These are phyloP conservation scores for Malus hybrid DNA, from an alignment of 331 rosid genomes.

Conservation along the genomic window DNA sequence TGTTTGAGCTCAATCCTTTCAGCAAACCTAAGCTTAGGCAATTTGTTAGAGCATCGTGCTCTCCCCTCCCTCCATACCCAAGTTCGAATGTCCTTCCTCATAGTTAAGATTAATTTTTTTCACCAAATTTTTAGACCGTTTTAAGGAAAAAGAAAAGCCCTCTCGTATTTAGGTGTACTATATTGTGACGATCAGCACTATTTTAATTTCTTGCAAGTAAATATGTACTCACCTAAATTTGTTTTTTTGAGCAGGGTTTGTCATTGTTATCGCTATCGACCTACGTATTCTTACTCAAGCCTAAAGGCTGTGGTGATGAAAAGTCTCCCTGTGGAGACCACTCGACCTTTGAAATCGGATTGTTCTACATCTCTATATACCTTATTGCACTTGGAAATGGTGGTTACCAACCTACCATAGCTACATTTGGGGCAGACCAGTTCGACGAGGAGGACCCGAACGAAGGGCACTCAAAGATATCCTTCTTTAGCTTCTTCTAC, in stretches of 20 bases:
- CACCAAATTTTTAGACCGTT: too few relatives aligned
- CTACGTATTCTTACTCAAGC: constrained; percentile 45
- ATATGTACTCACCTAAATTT: neutral
- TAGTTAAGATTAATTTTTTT: neutral
- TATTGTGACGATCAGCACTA: neutral
- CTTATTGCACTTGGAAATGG: constrained; percentile 79
- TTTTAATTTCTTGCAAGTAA: neutral
- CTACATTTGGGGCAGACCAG: constrained; percentile 86
- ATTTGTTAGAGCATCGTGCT: neutral
- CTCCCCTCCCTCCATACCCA: neutral
- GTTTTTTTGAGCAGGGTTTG: constrained; percentile 40
- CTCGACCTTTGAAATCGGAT: constrained; percentile 15
- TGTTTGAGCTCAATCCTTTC: neutral
- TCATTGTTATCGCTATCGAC: constrained; percentile 47
- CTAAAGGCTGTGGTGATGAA: constrained; percentile 61
- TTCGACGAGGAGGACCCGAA: constrained; percentile 56
- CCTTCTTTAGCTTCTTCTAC: constrained; percentile 81
- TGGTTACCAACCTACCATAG: constrained; percentile 77
- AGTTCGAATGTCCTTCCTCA: neutral
- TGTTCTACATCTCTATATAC: constrained; percentile 59
- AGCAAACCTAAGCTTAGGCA: neutral
- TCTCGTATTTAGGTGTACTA: neutral
- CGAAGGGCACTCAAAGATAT: constrained; percentile 55
- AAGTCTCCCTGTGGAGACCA: constrained; percentile 44
- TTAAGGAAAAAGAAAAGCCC: too few relatives aligned